Base-by-base conservation (phyloP, 1,284 basidiomycete genomes). In the Pseudozyma sp. region DNA sequence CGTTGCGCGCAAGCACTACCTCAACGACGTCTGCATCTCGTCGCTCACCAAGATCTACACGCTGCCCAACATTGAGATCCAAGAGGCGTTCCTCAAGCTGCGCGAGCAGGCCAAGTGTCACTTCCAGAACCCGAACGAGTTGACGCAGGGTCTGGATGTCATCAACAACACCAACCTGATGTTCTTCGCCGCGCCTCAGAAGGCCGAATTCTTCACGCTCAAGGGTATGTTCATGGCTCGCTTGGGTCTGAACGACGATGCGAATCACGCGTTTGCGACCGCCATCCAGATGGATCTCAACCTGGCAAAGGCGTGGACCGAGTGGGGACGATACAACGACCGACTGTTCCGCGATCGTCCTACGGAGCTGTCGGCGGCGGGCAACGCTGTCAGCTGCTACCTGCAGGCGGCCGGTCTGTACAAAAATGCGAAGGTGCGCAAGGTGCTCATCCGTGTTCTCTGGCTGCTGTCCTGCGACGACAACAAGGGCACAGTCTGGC, bases 101-200 rank as follows among this genome's bases (percentile, higher is more conserved):
- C 91, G 97, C 54, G 97, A 99, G 85, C 97, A 99, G 86, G 97
- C 97, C n/a, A 91, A 95, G 54, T 98, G 96, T 82, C 95, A 98
- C 86, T 98, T 97, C 86, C 94, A 97, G 85, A 94, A 93, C 81
- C 92, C 93, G 0, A 92, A 92, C 71, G 96, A 98, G 85, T 89
- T 98, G 68, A 91, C 92, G 69, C 92, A 94, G 10, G 97, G 97
- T 43, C 87, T 99, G 43, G 97, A 99, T 81, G 94, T 97, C 63
- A 99, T 99, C 88, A 99, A 97, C 86, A 99, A 97, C 82, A 99
- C 97, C 30, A 99, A 99, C 85, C 87, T 99, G 67, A 94, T 97
- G 89, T 99, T 98, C 88, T 99, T 99, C 87, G 94, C 94, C 14
- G 90, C 88, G 8, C 87, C 90, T 5, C 97, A 99, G 84, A 99